Base-by-base conservation (phyloP, 805 yeast genomes). In the Vanderwaltozyma polyspora region DNA sequence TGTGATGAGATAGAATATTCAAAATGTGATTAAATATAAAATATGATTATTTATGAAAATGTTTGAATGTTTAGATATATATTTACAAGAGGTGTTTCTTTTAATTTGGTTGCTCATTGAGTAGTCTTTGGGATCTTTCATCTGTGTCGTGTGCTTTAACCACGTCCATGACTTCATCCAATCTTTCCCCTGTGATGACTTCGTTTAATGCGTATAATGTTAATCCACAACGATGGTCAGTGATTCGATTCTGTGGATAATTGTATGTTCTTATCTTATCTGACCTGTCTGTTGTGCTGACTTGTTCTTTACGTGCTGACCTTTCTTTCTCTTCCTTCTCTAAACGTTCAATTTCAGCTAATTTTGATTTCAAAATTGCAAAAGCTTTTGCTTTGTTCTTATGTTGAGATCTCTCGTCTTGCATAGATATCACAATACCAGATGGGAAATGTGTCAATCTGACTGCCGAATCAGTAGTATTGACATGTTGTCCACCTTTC, bases 401-500 rank as follows among this genome's bases (percentile, higher is more conserved):
- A 40, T 89, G 95, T 59, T 91, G 98, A 1, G 96, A 87, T 42
- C 98, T 64, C 51, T 85, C 95, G 53, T 91, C 96, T 55, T 91
- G 97, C 64, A 87, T 93, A 32, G 76, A 69, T 3, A 91, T 95
- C 4, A 75, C 76, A 26, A 84, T 76, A 3, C 96, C 96, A 0
- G 95, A 76, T 4, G 97, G 96, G 12, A 81, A 64, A 60, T 91
- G 98, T 1, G 89, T 85, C 19, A 91, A 62, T 47, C 98, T 68
- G 11, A 91, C 97, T 0, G 98, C 98, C 1, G 95, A 85, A 52
- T 89, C 97, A 0, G 97, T 91, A 11, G 95, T 89, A 53, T 89
- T 89, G 25, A 89, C 98, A 52, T 89, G 97, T 62, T 89, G 98
- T 0, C 98, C 98, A 37, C 98, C 98, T 43, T 91, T 80, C 3